These are phyloP conservation scores for Eucalyptus tenuipes DNA, from an alignment of 345 rosid species.

Conservation along the genomic window DNA sequence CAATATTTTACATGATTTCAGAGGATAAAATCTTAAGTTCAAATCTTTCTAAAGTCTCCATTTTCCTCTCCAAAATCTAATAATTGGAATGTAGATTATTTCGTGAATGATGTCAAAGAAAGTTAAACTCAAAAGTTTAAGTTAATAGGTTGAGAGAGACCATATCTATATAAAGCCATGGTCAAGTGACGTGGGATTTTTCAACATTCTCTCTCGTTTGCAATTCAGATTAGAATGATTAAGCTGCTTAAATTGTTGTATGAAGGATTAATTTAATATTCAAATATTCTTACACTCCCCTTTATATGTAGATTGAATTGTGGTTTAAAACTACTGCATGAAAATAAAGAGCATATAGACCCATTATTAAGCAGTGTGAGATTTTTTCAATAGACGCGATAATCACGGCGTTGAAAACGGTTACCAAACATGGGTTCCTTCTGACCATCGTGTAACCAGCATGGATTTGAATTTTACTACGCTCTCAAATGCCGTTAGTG, in stretches of 20 bases:
- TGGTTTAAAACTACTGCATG: background rate
- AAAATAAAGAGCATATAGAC: background rate
- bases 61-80: background rate
- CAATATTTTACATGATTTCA: background rate
- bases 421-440: background rate
- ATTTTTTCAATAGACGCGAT: background rate
- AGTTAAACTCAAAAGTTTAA: background rate
- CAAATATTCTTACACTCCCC: background rate
- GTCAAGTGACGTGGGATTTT: background rate
- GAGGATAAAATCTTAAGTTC: background rate
- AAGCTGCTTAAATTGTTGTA: background rate
- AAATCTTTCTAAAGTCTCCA: background rate
- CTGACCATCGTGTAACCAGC: background rate
- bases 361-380: background rate
- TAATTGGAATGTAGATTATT: background rate
- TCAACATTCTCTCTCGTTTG: background rate
- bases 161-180: background rate
- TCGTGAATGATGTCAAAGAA: background rate
- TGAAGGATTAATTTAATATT: background rate
- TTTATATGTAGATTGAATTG: background rate
- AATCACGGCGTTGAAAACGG: background rate
- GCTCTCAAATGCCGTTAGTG: background rate
- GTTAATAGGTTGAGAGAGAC: background rate
- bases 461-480: background rate
- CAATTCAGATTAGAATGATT: background rate